Percentiles rank a stretch among this genome's conserved stretches.
phyloP scores from a whole-genome alignment of 1,139 yeast species.

The Scheffersomyces illinoinensis region DNA sequence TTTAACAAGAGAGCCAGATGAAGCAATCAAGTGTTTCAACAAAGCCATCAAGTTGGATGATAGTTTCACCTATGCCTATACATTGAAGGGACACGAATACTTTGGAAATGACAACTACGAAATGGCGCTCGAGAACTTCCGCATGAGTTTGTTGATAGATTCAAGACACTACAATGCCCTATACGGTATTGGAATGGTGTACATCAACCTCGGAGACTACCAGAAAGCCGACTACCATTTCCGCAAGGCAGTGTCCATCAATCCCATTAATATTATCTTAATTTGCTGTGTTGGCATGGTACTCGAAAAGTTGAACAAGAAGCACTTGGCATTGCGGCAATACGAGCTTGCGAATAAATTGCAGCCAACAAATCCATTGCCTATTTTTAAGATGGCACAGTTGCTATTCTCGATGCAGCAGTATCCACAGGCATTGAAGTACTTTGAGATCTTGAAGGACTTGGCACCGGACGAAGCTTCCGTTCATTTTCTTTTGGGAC shows the following conservation, averaged over 20 bases:
- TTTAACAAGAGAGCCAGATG: slow-evolving; percentile 80
- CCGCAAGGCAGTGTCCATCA: slow-evolving; percentile 81
- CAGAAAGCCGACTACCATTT: slow-evolving; percentile 85
- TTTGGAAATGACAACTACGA: slow-evolving; percentile 89
- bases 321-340: slow-evolving; percentile 74
- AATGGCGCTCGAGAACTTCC: slow-evolving; percentile 80
- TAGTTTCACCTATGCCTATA: slow-evolving; percentile 84
- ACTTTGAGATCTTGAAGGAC: slow-evolving; percentile 68
- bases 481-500: slow-evolving; percentile 87
- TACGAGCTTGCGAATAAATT: slow-evolving; percentile 82
- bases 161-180: slow-evolving; percentile 90
- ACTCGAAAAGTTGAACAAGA: slow-evolving; percentile 70
- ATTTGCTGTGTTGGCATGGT: slow-evolving; percentile 96
- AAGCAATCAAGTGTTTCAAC: slow-evolving; percentile 84
- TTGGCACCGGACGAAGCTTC: slow-evolving; percentile 94
- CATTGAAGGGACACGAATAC: slow-evolving; percentile 92
- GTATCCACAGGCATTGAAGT: slow-evolving; percentile 69
- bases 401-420: slow-evolving; percentile 70
- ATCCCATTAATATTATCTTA: slow-evolving; percentile 86
- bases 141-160: slow-evolving; percentile 76
- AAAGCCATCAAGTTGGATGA: slow-evolving; percentile 73
- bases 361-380: slow-evolving; percentile 85
- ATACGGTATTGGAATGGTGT: slow-evolving; percentile 96
- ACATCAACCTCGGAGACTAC: slow-evolving; percentile 81
- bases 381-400: slow-evolving; percentile 88